Evolutionary conservation across 2,329 filamentous ascomycete genomes (phyloP).

Genomic region (Decorospora gaudefroyi): DNA sequence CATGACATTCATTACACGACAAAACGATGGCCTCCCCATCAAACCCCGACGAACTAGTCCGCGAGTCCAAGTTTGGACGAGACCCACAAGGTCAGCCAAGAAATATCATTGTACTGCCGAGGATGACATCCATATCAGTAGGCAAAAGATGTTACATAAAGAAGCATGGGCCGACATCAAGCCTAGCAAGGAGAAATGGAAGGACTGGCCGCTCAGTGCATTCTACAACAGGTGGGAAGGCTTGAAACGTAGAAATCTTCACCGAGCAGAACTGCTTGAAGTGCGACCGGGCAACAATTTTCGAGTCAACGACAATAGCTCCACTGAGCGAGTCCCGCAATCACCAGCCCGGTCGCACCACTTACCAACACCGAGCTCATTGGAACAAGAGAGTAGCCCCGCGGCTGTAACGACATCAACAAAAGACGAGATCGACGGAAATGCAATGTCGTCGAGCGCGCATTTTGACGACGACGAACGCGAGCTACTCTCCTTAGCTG

Average conservation of each 20-base stretch:
- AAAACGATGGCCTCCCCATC: neutral
- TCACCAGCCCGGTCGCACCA: conserved; percentile 19
- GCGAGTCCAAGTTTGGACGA: conserved; percentile 18
- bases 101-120: conserved; percentile 38
- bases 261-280: conserved; percentile 4
- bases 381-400: conserved; percentile 20
- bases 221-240: conserved; percentile 25
- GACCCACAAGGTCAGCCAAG: neutral
- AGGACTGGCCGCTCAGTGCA: conserved; percentile 18
- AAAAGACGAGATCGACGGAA: neutral
- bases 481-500: conserved; percentile 34
- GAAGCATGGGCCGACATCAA: conserved; percentile 33
- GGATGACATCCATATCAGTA: conserved; percentile 46
- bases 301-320: neutral
- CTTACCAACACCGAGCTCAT: conserved; percentile 39
- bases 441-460: conserved; percentile 19
- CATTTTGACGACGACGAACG: conserved; percentile 37
- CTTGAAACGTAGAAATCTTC: conserved; percentile 17
- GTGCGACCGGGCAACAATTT: neutral
- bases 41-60: conserved; percentile 17
- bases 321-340: neutral
- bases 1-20: neutral
- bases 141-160: conserved; percentile 33
- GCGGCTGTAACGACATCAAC: neutral
- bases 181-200: conserved; percentile 27